These are phyloP conservation scores for Arabidopsis hybrid DNA, from an alignment of 441 rosid genomes.

Conservation along the genomic window DNA sequence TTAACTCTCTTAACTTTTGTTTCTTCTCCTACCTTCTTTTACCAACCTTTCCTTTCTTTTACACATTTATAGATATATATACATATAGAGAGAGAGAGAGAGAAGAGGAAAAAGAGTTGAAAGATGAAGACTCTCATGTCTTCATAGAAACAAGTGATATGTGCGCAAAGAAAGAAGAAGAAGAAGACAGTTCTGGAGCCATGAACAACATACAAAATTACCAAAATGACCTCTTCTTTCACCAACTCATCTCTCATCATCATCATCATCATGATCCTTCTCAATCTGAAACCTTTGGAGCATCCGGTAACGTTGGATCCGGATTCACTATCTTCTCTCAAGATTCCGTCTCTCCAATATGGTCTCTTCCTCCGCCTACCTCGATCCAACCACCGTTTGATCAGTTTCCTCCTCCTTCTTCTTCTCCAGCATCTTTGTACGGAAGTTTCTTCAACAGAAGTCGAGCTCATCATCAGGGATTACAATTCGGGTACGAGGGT, in stretches of 20 bases:
- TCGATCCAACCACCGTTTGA: slow-evolving; percentile 65
- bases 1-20: slow-evolving; percentile 42
- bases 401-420: slow-evolving; percentile 60
- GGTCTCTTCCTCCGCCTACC: slow-evolving; percentile 58
- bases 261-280: slow-evolving; percentile 43
- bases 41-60: slow-evolving; percentile 40
- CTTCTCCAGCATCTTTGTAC: slow-evolving; percentile 67
- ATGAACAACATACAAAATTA: slow-evolving; percentile 65
- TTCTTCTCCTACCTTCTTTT: slow-evolving; percentile 39
- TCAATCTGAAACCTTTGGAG: slow-evolving; percentile 54
- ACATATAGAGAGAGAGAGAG: slow-evolving; percentile 2
- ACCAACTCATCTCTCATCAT: slow-evolving; percentile 60
- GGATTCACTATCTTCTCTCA: slow-evolving; percentile 62
- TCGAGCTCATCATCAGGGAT: slow-evolving; percentile 45
- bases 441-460: slow-evolving; percentile 65
- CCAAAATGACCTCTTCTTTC: slow-evolving; percentile 70
- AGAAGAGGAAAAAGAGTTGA: not conserved
- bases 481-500: slow-evolving; percentile 86
- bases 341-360: slow-evolving; percentile 64
- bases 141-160: slow-evolving; percentile 44
- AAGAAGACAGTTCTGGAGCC: slow-evolving; percentile 43
- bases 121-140: slow-evolving; percentile 42
- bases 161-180: slow-evolving; percentile 51
- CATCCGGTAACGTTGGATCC: slow-evolving; percentile 47
- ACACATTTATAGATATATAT: slow-evolving; percentile 4